Percentiles rank a stretch among this genome's conserved stretches.
These are phyloP conservation scores for Cyberlindnera samutprakarnensis DNA, from an alignment of 805 yeast species.

Conservation along the genomic window DNA sequence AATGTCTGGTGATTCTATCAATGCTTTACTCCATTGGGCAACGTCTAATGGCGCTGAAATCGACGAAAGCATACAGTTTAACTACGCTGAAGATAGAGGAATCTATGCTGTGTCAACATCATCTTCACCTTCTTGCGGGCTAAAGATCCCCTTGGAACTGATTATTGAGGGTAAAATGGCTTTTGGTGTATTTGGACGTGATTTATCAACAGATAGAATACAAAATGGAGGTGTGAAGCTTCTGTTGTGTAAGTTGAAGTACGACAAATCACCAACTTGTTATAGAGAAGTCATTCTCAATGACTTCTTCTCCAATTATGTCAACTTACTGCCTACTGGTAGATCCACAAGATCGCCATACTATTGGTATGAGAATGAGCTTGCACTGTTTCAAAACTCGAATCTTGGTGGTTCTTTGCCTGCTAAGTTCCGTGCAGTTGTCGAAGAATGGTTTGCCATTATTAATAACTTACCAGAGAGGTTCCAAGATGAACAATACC, in stretches of 20 bases:
- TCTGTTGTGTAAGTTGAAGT: slow-evolving; percentile 35
- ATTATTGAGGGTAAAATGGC: slow-evolving; percentile 24
- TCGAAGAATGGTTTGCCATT: slow-evolving; percentile 52
- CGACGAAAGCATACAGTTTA: slow-evolving; percentile 28
- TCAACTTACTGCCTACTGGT: slow-evolving; percentile 41
- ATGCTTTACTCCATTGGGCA: slow-evolving; percentile 29
- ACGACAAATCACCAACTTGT: slow-evolving; percentile 15
- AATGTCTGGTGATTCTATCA: slow-evolving; percentile 1
- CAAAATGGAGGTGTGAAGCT: slow-evolving; percentile 31
- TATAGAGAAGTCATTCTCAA: slow-evolving; percentile 17
- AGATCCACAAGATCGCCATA: slow-evolving; percentile 44
- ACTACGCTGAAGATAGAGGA: slow-evolving; percentile 26
- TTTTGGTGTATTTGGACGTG: slow-evolving; percentile 16
- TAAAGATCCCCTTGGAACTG: slow-evolving; percentile 24
- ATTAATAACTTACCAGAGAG: slow-evolving; percentile 7
- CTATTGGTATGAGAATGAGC: slow-evolving; percentile 52
- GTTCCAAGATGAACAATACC: slow-evolving; percentile 3
- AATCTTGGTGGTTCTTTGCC: slow-evolving; percentile 51
- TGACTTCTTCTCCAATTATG: slow-evolving; percentile 34
- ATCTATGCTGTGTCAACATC: slow-evolving; percentile 24
- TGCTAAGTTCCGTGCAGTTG: slow-evolving; percentile 37
- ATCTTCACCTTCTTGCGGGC: slow-evolving; percentile 3
- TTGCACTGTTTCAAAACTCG: slow-evolving; percentile 50
- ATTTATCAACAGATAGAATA: slow-evolving; percentile 8
- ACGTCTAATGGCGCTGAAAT: slow-evolving; percentile 26